A percentile compares a stretch with the other conserved stretches of the same genome.
phyloP scores from a whole-genome alignment of 805 yeast genomes.

The Hanseniaspora occidentalis region DNA sequence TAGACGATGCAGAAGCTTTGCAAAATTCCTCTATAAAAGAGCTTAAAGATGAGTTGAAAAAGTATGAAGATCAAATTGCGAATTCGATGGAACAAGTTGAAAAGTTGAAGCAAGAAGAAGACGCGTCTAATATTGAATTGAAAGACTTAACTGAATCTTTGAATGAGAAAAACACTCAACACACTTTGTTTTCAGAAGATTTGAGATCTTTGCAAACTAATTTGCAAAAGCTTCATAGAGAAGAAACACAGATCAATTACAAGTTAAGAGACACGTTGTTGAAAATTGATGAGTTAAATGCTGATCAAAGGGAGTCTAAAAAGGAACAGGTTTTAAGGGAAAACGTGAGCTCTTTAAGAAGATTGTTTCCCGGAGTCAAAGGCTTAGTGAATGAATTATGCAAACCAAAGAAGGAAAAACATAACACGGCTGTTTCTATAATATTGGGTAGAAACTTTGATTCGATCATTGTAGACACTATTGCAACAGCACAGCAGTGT shows the following conservation, averaged over 20 bases:
- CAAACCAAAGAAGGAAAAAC: conserved; percentile 60
- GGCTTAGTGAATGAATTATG: conserved; percentile 76
- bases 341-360: conserved; percentile 53
- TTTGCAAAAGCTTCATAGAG: conserved; percentile 27
- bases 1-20: conserved; percentile 36
- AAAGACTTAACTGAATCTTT: conserved; percentile 25
- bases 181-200: conserved; percentile 17
- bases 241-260: conserved; percentile 51
- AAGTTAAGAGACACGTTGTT: conserved; percentile 47
- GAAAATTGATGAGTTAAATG: conserved; percentile 58
- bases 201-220: conserved; percentile 29
- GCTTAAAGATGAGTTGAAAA: conserved; percentile 25
- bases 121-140: conserved; percentile 21
- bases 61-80: conserved; percentile 26
- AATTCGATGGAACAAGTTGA: conserved; percentile 26
- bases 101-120: conserved; percentile 23
- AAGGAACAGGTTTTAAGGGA: conserved; percentile 62
- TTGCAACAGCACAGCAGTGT: conserved; percentile 58
- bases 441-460: conserved; percentile 71
- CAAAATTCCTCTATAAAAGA: conserved; percentile 34
- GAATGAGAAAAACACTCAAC: conserved; percentile 24
- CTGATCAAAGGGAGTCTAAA: conserved; percentile 63
- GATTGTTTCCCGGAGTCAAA: conserved; percentile 72
- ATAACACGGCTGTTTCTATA: conserved; percentile 62
- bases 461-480: conserved; percentile 69